phyloP scores from a whole-genome alignment of 352 stramenopile species.

The Globisporangium barbulae region DNA sequence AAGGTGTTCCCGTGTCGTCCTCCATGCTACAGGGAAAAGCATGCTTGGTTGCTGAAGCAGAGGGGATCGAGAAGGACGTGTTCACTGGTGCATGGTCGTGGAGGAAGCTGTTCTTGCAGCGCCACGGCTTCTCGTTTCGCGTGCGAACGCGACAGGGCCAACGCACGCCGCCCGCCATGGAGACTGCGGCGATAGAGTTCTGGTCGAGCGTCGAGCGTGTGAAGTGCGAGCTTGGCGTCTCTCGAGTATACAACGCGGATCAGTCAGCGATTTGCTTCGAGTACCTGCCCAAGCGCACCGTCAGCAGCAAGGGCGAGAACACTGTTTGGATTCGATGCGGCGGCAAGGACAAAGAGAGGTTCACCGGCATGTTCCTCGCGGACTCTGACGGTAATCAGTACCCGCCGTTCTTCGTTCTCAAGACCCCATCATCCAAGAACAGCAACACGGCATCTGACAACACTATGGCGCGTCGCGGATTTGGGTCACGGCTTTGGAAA shows the following conservation, averaged over 20 bases:
- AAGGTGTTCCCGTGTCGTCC: no score
- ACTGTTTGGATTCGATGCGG: neutral
- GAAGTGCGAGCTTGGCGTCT: neutral
- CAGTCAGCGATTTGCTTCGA: neutral
- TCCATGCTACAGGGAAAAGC: no score
- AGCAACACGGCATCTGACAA: neutral
- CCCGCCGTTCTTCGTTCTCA: neutral
- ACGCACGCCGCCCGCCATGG: neutral
- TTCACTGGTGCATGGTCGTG: neutral
- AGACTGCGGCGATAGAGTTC: neutral
- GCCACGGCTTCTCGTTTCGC: neutral
- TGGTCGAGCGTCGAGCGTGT: neutral
- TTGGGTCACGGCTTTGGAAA: neutral
- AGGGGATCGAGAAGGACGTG: no score
- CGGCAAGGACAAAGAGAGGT: neutral
- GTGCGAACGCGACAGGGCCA: neutral
- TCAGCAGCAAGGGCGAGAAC: neutral
- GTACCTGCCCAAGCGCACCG: neutral
- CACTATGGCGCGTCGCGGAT: neutral
- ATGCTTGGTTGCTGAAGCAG: no score
- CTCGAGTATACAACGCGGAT: neutral
- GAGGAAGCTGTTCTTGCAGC: neutral
- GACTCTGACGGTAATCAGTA: conserved; percentile 1
- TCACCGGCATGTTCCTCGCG: conserved; percentile 2
- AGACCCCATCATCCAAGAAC: neutral